phyloP scores from a whole-genome alignment of 2,329 filamentous ascomycete genomes.

The Trichoderma gracile region DNA sequence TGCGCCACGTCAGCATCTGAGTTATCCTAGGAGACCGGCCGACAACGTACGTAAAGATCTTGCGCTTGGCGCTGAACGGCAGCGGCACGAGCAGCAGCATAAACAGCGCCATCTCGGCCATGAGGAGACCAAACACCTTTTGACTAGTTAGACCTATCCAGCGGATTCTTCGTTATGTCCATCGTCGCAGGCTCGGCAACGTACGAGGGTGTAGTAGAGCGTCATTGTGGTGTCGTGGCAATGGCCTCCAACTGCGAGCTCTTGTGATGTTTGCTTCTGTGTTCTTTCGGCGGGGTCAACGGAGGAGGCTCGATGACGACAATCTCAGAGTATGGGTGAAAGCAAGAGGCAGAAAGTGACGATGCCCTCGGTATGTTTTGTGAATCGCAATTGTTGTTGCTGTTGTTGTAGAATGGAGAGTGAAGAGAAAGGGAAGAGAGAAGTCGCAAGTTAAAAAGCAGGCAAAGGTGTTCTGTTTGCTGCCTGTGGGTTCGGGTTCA shows the following conservation, averaged over 20 bases:
- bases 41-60: slow-evolving; percentile 69
- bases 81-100: slow-evolving; percentile 80
- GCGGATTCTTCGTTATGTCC: neutral
- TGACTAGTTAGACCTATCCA: slow-evolving; percentile 30
- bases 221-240: slow-evolving; percentile 49
- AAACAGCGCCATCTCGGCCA: slow-evolving; percentile 81
- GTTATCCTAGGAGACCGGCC: neutral
- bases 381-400: too few species aligned
- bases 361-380: neutral
- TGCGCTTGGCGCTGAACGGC: slow-evolving; percentile 81
- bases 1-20: neutral
- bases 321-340: neutral
- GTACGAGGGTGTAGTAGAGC: slow-evolving; percentile 59
- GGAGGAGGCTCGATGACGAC: neutral
- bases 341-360: neutral
- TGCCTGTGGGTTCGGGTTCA: slow-evolving; percentile 16
- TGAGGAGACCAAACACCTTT: slow-evolving; percentile 83
- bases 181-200: slow-evolving; percentile 28
- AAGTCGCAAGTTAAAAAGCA: neutral
- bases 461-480: slow-evolving; percentile 19
- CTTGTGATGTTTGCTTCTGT: neutral
- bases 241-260: slow-evolving; percentile 10
- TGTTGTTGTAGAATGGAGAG: neutral
- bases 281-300: neutral
- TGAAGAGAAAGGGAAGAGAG: neutral